A percentile compares a stretch with the other conserved stretches of the same genome.
Evolutionary conservation across 1,284 basidiomycete species (phyloP).

Genomic region (Ustilago nuda): DNA sequence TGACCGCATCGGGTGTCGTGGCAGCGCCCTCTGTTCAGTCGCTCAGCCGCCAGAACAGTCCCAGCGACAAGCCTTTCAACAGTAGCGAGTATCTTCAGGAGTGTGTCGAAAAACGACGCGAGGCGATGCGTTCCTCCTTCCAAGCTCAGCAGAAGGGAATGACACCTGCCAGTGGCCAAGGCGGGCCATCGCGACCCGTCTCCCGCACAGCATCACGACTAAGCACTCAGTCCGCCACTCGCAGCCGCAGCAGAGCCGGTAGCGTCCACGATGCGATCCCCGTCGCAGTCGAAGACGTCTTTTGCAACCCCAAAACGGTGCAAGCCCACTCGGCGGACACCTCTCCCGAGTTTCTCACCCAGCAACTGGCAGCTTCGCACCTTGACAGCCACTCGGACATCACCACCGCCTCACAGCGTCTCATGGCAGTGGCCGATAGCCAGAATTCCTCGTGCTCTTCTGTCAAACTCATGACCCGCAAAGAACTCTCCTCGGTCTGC

Average conservation of each 20-base stretch:
- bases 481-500: conserved; percentile 18
- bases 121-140: conserved; percentile 54
- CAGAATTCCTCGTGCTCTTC: conserved; percentile 9
- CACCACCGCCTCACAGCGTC: conserved; percentile 36
- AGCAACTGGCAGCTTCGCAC: conserved; percentile 29
- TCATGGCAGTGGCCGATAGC: conserved; percentile 31
- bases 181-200: conserved; percentile 20
- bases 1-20: conserved; percentile 46
- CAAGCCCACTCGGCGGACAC: conserved; percentile 43
- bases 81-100: conserved; percentile 50
- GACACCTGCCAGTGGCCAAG: conserved; percentile 16
- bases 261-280: conserved; percentile 64
- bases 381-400: conserved; percentile 21
- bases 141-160: conserved; percentile 56
- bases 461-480: conserved; percentile 25
- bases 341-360: conserved; percentile 33
- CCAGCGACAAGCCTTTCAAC: conserved; percentile 24
- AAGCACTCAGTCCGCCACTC: conserved; percentile 47
- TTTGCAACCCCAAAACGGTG: conserved; percentile 47
- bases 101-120: conserved; percentile 49
- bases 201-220: conserved; percentile 52
- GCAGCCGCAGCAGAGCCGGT: conserved; percentile 53
- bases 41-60: conserved; percentile 31
- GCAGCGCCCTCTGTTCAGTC: conserved; percentile 24
- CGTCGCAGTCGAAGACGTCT: conserved; percentile 59